Evolutionary conservation across 768 basidiomycete genomes (phyloP).

Genomic region (Rhodotorula paludigena): DNA sequence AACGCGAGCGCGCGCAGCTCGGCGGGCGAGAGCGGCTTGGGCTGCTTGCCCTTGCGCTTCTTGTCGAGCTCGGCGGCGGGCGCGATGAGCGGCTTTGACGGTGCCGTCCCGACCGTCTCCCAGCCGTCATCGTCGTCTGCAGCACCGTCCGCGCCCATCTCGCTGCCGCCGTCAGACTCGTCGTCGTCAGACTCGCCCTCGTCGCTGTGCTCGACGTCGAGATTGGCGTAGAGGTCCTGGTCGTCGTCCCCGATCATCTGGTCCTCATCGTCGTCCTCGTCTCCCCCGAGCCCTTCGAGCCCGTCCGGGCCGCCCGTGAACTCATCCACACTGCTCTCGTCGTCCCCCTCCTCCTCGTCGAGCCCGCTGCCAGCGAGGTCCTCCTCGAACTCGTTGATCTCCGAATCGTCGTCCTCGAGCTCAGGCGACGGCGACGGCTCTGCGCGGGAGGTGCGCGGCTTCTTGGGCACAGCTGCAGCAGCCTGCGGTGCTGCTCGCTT

Average conservation of each 20-base stretch:
- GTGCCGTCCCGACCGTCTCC: constrained; percentile 9
- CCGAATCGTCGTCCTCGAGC: not conserved
- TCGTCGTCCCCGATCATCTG: constrained; percentile 38
- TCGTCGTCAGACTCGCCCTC: constrained; percentile 22
- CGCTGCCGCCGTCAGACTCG: constrained; percentile 21
- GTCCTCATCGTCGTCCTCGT: constrained; percentile 31
- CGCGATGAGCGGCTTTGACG: not conserved
- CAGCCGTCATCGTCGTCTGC: constrained; percentile 14
- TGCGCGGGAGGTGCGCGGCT: constrained; percentile 5
- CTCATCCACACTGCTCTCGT: constrained; percentile 19
- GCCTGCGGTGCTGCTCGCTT: constrained; percentile 10
- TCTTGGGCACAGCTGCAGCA: not conserved
- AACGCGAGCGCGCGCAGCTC: constrained; percentile 39
- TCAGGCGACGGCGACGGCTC: not conserved
- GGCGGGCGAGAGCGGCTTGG: constrained; percentile 29
- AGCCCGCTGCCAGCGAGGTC: not conserved
- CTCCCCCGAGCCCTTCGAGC: constrained; percentile 18
- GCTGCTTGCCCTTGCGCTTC: constrained; percentile 23
- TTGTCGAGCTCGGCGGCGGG: constrained; percentile 20
- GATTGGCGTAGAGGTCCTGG: constrained; percentile 29
- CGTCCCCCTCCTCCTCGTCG: not conserved
- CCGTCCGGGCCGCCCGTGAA: constrained; percentile 14
- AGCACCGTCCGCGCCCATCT: not conserved
- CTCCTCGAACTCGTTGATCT: no score
- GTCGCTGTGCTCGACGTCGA: constrained; percentile 13